Base-by-base conservation (phyloP, 495 filamentous ascomycete genomes). In the Aspergillus saccharolyticus region DNA sequence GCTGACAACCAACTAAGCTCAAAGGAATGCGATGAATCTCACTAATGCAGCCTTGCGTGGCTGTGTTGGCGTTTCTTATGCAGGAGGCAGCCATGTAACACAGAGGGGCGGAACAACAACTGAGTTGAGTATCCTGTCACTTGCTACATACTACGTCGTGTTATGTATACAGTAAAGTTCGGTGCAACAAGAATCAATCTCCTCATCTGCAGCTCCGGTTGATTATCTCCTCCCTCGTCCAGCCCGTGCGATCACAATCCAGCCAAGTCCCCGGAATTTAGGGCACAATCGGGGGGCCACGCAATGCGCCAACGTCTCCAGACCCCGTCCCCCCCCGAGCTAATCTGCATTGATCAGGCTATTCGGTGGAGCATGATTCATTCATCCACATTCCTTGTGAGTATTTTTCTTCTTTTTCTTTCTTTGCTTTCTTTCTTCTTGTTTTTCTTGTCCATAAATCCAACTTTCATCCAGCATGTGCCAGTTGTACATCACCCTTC, bases 271-370 rank as follows among this genome's bases (percentile, higher is more conserved):
- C 33, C 33, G 14, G 7, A 39, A 15, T 39, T 12, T 12, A 39
- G 33, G 7, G 33, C 33, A 39, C 25, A 19, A 49, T 50, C 15
- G 17, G 22, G 24, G 47, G 47, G 24, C 22, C 47, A 50, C 47
- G 47, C 47, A 50, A 50, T 28, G 24, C 47, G 15, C 22, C 47
- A 17, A 24, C 47, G 47, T 50, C 22, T 50, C 44, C 21, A 22
- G 18, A 16, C 44, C 21, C 44, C 17, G 7, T 8, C 15, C n/a
- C 17, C 7, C 44, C 9, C 7, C 44, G 15, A 46, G 47, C 22
- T 24, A 28, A 17, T 28, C n/a, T n/a, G 47, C 24, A 24, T 50
- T 24, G 47, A 50, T 50, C 47, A 18, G 47, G 22, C 47, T 28
- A 50, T 24, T 28, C 47, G 22, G 24, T 50, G 47, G 47, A 49